A percentile compares a stretch with the other conserved stretches of the same genome.
Conservation (phyloP, 1,284 basidiomycete species). For the Earliella scabrosa region DNA sequence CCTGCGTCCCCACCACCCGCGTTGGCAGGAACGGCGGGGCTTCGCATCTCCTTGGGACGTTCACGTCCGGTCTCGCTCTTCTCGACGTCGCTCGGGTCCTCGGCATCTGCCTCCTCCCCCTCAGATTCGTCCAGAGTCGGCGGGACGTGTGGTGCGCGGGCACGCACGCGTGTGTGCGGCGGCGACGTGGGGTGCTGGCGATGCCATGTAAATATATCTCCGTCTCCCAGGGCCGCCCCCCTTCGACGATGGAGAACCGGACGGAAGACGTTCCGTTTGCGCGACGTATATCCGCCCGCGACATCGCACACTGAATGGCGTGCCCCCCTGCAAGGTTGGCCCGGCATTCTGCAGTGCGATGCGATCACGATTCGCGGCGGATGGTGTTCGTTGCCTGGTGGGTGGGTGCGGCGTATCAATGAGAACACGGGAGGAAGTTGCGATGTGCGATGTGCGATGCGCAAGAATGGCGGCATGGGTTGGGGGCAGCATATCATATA, state of each 20-base stretch:
- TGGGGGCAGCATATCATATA: no score
- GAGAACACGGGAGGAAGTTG: no score
- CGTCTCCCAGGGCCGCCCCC: conserved; percentile 3
- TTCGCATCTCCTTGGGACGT: background rate
- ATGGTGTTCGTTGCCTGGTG: background rate
- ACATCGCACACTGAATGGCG: background rate
- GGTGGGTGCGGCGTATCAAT: background rate
- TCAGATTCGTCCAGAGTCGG: no score
- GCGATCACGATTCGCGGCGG: background rate
- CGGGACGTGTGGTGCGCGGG: no score
- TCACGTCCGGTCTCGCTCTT: background rate
- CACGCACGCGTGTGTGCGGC: no score
- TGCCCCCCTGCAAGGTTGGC: background rate
- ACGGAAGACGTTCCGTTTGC: background rate
- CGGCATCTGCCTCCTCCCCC: no score
- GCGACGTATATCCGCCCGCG: conserved; percentile 7
- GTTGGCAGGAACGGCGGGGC: background rate
- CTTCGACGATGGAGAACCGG: background rate
- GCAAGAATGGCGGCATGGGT: no score
- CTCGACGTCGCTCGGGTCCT: no score
- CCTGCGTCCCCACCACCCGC: background rate
- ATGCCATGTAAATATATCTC: conserved; percentile 1
- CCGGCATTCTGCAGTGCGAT: background rate
- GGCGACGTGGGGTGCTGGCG: background rate
- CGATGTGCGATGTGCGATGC: no score